Base-by-base conservation (phyloP, 495 filamentous ascomycete species). In the Halenospora varia region DNA sequence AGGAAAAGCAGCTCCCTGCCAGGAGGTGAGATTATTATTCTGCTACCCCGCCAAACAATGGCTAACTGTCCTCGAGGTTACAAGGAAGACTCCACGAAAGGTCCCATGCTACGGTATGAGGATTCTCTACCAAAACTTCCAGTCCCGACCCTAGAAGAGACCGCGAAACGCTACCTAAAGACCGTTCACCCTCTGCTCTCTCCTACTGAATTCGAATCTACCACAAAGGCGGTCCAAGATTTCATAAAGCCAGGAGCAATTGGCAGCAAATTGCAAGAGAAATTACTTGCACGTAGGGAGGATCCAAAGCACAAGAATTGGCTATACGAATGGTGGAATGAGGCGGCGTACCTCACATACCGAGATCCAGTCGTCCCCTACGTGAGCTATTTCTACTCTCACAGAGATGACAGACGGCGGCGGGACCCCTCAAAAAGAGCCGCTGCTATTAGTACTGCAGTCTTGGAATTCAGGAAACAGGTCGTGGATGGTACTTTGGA, bases 341-440 rank as follows among this genome's bases (percentile, higher is more conserved):
- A 92, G 55, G 81, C 82, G 2, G 92, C 94, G 40, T 99, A 99
- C 74, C 81, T 99, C 53, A 80, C 68, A 56, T 96, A 96, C 78
- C 89, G 93, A 57, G 95, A 97, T 72, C 95, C 95, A 35, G 89
- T 99, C 24, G 88, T 97, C 25, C 95, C 95, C 55, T 99, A 97
- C 70, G 95, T 99, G 62, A 96, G 90, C 70, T 99, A 99, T 80
- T 99, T 99, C 76, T 99, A 99, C 77, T 96, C 91, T 35, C 93
- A 96, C 79, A 83, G 88, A 53, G 95, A 99, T 71, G 95, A 99
- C 70, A 85, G 91, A 50, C 79, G 86, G 66, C 84, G 93, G 54
- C 86, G 91, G 35, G 80, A 96, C 75, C 95, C 94, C 2, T 88
- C 86, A 56, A 93, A 94, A 77, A 88, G 95, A 56, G 95, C 95